These are phyloP conservation scores for Penicillium occitanis DNA, from an alignment of 2,329 filamentous ascomycete genomes.

Conservation along the genomic window DNA sequence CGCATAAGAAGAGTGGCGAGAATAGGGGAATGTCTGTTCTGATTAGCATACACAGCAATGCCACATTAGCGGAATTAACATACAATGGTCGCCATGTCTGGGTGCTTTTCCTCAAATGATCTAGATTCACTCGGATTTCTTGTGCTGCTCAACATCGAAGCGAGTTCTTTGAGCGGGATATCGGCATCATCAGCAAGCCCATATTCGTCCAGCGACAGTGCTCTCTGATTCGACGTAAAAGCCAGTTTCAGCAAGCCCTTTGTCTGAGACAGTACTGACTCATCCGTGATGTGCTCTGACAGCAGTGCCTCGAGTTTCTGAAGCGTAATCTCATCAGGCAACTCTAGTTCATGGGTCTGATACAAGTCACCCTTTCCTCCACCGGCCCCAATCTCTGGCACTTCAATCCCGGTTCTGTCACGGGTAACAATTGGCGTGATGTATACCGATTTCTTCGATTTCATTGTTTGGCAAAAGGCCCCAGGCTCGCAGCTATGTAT, in stretches of 20 bases:
- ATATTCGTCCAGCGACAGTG: slow-evolving; percentile 33
- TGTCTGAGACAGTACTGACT: slow-evolving; percentile 29
- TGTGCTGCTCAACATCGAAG: slow-evolving; percentile 31
- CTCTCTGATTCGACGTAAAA: slow-evolving; percentile 34
- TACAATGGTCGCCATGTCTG: slow-evolving; percentile 5
- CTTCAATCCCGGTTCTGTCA: slow-evolving; percentile 54
- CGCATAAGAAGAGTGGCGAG: no score
- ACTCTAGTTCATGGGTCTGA: slow-evolving; percentile 65
- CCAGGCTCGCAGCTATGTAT: slow-evolving; percentile 86
- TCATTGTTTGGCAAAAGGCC: slow-evolving; percentile 43
- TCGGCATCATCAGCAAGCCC: slow-evolving; percentile 40
- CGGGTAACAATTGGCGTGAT: slow-evolving; percentile 77
- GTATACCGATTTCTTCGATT: slow-evolving; percentile 60
- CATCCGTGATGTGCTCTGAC: slow-evolving; percentile 38
- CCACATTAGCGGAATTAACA: background rate
- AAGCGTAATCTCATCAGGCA: slow-evolving; percentile 50
- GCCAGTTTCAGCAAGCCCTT: slow-evolving; percentile 34
- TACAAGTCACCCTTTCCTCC: slow-evolving; percentile 76
- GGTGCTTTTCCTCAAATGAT: background rate
- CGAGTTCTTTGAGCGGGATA: slow-evolving; percentile 39
- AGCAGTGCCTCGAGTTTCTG: slow-evolving; percentile 57
- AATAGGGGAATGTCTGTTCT: slow-evolving; percentile 69
- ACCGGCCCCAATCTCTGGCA: slow-evolving; percentile 73
- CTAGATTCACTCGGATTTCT: background rate
- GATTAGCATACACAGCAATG: background rate